Evolutionary conservation across 2,329 filamentous ascomycete genomes (phyloP), one percentile per base, ranked within the genome.

Genomic region (Fusarium redolens): DNA sequence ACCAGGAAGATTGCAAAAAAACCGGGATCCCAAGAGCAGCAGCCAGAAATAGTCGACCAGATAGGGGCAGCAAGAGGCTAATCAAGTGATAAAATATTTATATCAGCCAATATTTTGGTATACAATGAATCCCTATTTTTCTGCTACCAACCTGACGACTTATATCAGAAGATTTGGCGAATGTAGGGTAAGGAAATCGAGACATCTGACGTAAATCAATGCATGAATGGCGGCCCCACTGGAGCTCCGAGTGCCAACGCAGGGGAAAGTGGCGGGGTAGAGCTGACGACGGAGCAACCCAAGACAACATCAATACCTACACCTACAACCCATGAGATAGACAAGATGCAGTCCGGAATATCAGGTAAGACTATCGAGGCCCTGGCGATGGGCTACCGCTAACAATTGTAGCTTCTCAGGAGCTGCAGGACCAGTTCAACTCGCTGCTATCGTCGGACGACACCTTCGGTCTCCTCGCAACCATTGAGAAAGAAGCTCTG

Each of bases 341-440:
- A 68, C 63, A 81, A 68, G 58, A 94, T 94, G 92, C 92, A 95
- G 86, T 94, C 92, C 40, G 92, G 92, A 82, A 94, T 94, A 76
- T 90, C 91, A 83, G 92, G 92, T 92, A 86, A 56, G 78, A n/a
- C 52, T 31, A 13, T 10, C 7, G 18, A 22, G 22, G 11, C 35
- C 2, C 25, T 54, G 22, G 47, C 38, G n/a, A 30, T 20, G 35
- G 14, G 11, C 11, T 33, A 8, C n/a, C 41, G 40, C 65, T 69
- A 45, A 74, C 50, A 25, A 25, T 31, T 33, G 52, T 79, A 93
- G 94, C 92, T 74, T 95, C 93, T 63, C 83, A 91, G 83, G 93
- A 96, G 86, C 92, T 96, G 70, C 88, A 91, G 79, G 85, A 89
- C 77, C 87, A 92, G 76, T 95, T 96, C 87, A 91, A 90, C 83